A percentile compares a stretch with the other conserved stretches of the same genome.
These are phyloP conservation scores for Brassica juncea DNA, from an alignment of 345 rosid species.

Conservation along the genomic window DNA sequence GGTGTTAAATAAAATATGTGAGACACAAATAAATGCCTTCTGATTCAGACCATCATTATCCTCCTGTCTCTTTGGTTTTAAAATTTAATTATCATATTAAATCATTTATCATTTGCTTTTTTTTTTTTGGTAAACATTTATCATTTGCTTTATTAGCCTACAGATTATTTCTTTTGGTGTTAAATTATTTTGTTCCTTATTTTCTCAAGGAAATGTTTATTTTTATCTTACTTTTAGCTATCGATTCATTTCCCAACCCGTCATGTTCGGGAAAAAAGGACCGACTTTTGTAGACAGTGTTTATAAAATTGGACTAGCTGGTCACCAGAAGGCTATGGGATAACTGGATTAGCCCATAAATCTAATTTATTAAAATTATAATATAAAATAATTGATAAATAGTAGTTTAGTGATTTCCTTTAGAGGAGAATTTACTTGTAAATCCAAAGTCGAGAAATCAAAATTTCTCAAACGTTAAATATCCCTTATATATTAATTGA, in stretches of 20 bases:
- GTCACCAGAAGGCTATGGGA: not conserved
- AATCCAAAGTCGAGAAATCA: not conserved
- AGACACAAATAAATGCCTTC: slow-evolving; percentile 53
- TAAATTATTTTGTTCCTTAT: not conserved
- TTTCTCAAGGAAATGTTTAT: slow-evolving; percentile 2
- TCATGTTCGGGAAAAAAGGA: not conserved
- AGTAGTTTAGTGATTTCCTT: not conserved
- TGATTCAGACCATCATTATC: slow-evolving; percentile 49
- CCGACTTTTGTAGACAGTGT: not conserved
- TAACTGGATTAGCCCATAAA: not conserved
- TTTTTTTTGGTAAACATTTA: too few relatives aligned
- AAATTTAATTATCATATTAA: not conserved
- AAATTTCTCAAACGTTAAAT: not conserved
- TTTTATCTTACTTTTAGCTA: not conserved
- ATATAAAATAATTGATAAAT: not conserved
- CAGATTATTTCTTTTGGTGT: not conserved
- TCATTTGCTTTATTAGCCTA: slow-evolving; percentile 21
- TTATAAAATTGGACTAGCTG: not conserved
- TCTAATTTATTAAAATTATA: not conserved
- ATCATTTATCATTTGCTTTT: slow-evolving; percentile 31
- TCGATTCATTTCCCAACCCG: not conserved
- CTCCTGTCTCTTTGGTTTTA: slow-evolving; percentile 31
- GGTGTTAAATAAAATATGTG: not conserved
- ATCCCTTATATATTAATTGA: too few relatives aligned
- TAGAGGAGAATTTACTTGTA: not conserved